Percentiles rank a stretch among this genome's conserved stretches.
These are phyloP conservation scores for Nothopassalora personata DNA, from an alignment of 2,329 filamentous ascomycete genomes.

Conservation along the genomic window DNA sequence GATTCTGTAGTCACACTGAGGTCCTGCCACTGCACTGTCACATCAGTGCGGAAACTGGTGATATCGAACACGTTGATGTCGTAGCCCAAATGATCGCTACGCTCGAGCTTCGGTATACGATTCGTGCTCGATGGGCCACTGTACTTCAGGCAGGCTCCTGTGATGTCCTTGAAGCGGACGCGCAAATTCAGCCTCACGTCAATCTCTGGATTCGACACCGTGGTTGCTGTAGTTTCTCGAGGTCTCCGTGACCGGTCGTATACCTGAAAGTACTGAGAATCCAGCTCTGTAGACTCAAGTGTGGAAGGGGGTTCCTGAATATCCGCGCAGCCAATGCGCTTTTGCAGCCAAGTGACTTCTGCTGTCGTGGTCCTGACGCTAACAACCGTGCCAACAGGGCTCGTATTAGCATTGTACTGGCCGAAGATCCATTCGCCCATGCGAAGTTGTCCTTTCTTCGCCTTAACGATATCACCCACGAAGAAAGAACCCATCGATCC, in stretches of 20 bases:
- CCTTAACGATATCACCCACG: conserved; percentile 47
- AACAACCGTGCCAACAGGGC: conserved; percentile 49
- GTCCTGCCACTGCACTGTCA: conserved; percentile 57
- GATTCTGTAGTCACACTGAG: conserved; percentile 45
- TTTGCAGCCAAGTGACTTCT: conserved; percentile 50
- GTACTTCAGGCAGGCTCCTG: conserved; percentile 50
- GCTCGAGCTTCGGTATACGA: conserved; percentile 41
- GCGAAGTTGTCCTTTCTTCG: conserved; percentile 48
- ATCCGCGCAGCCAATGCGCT: conserved; percentile 26
- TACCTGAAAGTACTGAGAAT: conserved; percentile 38
- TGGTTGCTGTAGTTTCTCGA: conserved; percentile 6
- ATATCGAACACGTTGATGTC: conserved; percentile 56
- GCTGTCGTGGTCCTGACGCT: conserved; percentile 43
- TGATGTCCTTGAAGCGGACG: conserved; percentile 53
- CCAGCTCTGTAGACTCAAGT: conserved; percentile 36
- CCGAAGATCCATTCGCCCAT: conserved; percentile 51
- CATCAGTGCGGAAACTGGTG: conserved; percentile 44
- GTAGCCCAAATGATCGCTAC: conserved; percentile 48
- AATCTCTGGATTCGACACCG: conserved; percentile 32
- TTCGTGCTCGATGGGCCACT: conserved; percentile 36
- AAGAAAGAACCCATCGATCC: conserved; percentile 31
- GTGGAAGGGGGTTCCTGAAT: conserved; percentile 24
- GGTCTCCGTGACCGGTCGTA: conserved; percentile 38
- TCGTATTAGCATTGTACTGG: conserved; percentile 46
- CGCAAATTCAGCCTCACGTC: conserved; percentile 28